Percentiles rank a stretch among this genome's conserved stretches.
Conservation (phyloP, 129 eudicot genomes). For the Pulicaria dysenterica region DNA sequence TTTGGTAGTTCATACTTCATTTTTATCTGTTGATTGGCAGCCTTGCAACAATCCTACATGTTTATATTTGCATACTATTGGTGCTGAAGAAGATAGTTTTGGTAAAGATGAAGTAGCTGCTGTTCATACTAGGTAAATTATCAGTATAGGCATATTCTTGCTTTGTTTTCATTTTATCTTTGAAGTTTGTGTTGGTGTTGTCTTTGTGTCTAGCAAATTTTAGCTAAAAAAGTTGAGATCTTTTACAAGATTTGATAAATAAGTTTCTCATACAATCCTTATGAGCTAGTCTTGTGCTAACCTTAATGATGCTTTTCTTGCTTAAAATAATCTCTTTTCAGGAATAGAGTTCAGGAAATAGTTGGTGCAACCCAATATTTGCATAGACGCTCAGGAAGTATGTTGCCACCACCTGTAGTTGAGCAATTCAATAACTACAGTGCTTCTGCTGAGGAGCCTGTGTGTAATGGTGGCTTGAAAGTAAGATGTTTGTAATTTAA, state of each 20-base stretch:
- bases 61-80: slow-evolving; percentile 77
- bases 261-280: neutral
- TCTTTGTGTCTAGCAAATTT: neutral
- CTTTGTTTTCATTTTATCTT: neutral
- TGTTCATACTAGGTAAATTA: slow-evolving; percentile 68
- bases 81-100: slow-evolving; percentile 92
- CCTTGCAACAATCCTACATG: slow-evolving; percentile 84
- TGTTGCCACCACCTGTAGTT: slow-evolving; percentile 41
- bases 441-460: slow-evolving; percentile 35
- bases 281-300: neutral
- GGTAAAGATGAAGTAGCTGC: slow-evolving; percentile 94
- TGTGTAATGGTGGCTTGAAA: slow-evolving; percentile 39
- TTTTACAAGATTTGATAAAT: neutral
- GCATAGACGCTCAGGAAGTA: slow-evolving; percentile 35
- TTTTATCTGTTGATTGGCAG: slow-evolving; percentile 43
- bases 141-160: neutral
- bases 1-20: slow-evolving; percentile 5
- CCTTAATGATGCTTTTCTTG: slow-evolving; percentile 4
- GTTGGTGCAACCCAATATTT: slow-evolving; percentile 40
- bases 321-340: slow-evolving; percentile 16
- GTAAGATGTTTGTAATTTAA: slow-evolving; percentile 34
- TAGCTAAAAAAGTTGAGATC: neutral
- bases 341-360: slow-evolving; percentile 43
- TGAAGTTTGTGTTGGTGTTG: neutral
- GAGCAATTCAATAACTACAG: slow-evolving; percentile 25